A percentile compares a stretch with the other conserved stretches of the same genome.
Conservation (phyloP, 2,329 filamentous ascomycete species). For the Ophiosphaerella herpotricha region DNA sequence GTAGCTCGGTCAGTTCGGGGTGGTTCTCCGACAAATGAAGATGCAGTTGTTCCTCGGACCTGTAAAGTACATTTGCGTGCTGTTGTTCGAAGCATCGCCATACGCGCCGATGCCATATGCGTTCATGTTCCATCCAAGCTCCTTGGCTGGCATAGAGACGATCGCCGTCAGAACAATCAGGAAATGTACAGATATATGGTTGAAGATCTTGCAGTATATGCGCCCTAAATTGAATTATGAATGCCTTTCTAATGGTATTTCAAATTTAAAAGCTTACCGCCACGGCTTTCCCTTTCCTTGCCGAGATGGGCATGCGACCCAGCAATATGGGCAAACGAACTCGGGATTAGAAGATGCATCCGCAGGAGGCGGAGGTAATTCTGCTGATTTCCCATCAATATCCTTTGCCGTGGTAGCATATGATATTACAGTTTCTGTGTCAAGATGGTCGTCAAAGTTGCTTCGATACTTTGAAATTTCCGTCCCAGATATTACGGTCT, state of each 20-base stretch:
- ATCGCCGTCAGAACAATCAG: slow-evolving; percentile 3
- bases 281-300: slow-evolving; percentile 4
- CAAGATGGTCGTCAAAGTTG: not conserved
- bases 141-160: slow-evolving; percentile 4
- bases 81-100: slow-evolving; percentile 4
- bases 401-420: slow-evolving; percentile 3
- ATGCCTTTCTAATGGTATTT: not conserved
- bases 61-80: not conserved
- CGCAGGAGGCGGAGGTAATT: slow-evolving; percentile 2
- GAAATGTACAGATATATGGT: slow-evolving; percentile 15
- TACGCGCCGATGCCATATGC: not conserved
- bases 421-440: slow-evolving; percentile 3
- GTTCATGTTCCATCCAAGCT: slow-evolving; percentile 6
- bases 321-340: slow-evolving; percentile 9
- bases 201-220: slow-evolving; percentile 15
- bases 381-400: slow-evolving; percentile 3
- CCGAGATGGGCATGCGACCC: not conserved
- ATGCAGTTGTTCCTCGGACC: not conserved
- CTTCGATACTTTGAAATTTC: not conserved
- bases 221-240: slow-evolving; percentile 2
- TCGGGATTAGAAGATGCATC: not conserved
- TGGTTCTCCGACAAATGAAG: slow-evolving; percentile 1
- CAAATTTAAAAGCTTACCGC: slow-evolving; percentile 1
- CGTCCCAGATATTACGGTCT: slow-evolving; percentile 2
- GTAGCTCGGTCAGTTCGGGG: not conserved